Conservation (phyloP, 257 asterid species). For the Solanum peruvianum region DNA sequence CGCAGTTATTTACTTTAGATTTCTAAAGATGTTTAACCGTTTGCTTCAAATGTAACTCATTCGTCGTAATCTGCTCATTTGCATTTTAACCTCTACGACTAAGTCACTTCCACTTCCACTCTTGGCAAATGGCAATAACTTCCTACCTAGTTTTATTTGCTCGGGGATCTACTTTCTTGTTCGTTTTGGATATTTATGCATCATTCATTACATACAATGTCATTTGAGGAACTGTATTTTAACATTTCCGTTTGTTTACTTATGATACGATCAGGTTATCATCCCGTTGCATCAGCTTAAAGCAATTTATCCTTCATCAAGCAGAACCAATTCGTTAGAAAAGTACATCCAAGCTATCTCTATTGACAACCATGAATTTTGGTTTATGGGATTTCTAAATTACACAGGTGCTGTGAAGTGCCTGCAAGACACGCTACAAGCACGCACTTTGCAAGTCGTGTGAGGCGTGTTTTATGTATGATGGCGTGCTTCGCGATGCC, state of each 20-base stretch:
- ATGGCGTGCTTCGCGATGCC: background rate
- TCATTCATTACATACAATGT: background rate
- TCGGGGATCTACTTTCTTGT: background rate
- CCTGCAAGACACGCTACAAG: conserved; percentile 41
- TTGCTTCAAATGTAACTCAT: background rate
- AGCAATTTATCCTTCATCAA: conserved; percentile 67
- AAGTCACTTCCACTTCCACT: background rate
- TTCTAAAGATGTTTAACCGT: background rate
- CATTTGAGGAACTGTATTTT: background rate
- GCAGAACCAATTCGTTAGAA: conserved; percentile 67
- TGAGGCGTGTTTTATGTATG: background rate
- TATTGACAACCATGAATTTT: conserved; percentile 81
- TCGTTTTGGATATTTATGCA: background rate
- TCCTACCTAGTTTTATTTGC: background rate
- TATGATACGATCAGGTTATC: conserved; percentile 41
- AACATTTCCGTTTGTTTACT: background rate
- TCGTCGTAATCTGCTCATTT: background rate
- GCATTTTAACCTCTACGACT: background rate
- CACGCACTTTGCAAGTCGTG: conserved; percentile 21
- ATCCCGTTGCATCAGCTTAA: conserved; percentile 80
- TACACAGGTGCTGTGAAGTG: conserved; percentile 64
- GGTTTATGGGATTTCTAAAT: conserved; percentile 88
- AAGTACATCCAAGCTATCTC: conserved; percentile 83
- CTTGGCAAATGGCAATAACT: background rate
- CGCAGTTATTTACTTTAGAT: background rate